Evolutionary conservation across 768 basidiomycete species (phyloP).

Genomic region (Cystoderma amianthinum): DNA sequence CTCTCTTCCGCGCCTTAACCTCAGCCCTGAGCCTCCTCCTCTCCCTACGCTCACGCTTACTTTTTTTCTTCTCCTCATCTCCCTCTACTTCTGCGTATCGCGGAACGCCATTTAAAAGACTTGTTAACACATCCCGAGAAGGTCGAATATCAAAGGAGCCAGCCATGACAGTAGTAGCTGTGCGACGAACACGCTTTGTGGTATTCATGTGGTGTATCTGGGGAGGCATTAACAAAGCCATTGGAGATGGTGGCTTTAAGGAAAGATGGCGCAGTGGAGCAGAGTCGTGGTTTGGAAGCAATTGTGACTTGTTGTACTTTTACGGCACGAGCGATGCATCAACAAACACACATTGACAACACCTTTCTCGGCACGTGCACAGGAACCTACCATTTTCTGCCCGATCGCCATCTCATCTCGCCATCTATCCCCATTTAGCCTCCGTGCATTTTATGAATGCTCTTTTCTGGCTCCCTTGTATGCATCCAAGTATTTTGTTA

Average conservation of each 20-base stretch:
- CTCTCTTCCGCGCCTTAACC: slow-evolving; percentile 24
- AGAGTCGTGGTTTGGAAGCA: slow-evolving; percentile 44
- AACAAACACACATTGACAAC: slow-evolving; percentile 34
- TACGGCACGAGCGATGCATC: slow-evolving; percentile 41
- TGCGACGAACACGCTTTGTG: slow-evolving; percentile 43
- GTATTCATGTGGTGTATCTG: slow-evolving; percentile 21
- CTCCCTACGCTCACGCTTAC: slow-evolving; percentile 49
- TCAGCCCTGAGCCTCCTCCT: slow-evolving; percentile 31
- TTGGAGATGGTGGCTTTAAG: slow-evolving; percentile 22
- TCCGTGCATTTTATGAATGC: no score
- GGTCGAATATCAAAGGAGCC: slow-evolving; percentile 68
- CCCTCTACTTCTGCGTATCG: slow-evolving; percentile 59
- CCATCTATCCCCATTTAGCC: slow-evolving; percentile 34
- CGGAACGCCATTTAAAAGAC: slow-evolving; percentile 68
- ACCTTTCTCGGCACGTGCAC: slow-evolving; percentile 36
- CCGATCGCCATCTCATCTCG: background rate
- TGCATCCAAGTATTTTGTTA: no score
- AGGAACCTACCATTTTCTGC: slow-evolving; percentile 29
- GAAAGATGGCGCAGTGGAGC: slow-evolving; percentile 37
- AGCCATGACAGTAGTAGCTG: slow-evolving; percentile 70
- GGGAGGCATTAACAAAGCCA: slow-evolving; percentile 24
- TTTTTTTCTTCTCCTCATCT: slow-evolving; percentile 48
- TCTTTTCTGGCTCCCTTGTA: no score
- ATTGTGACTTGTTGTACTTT: slow-evolving; percentile 38
- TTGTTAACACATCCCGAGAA: slow-evolving; percentile 70